phyloP scores from a whole-genome alignment of 2,329 filamentous ascomycete species.

The Colletotrichum plurivorum region DNA sequence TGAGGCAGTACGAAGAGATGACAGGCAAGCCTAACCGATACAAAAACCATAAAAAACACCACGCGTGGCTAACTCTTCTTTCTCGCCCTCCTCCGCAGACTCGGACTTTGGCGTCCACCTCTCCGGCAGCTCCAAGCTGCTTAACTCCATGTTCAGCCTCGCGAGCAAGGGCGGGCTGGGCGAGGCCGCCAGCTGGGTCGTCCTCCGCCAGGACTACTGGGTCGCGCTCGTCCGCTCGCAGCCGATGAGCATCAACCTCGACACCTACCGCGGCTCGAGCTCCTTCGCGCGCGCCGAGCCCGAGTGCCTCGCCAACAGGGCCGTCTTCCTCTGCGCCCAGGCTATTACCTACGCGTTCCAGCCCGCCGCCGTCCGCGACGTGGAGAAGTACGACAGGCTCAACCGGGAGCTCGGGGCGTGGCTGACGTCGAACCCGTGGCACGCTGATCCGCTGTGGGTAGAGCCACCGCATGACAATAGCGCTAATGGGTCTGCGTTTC shows the following conservation, averaged over 20 bases:
- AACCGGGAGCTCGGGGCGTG: slow-evolving; percentile 44
- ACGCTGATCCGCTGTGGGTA: slow-evolving; percentile 28
- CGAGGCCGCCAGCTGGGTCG: slow-evolving; percentile 61
- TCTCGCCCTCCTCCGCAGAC: slow-evolving; percentile 31
- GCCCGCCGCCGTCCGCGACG: slow-evolving; percentile 47
- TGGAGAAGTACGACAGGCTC: slow-evolving; percentile 41
- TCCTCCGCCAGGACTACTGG: slow-evolving; percentile 64
- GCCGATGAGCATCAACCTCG: slow-evolving; percentile 53
- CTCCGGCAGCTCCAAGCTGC: slow-evolving; percentile 44
- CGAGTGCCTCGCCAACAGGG: slow-evolving; percentile 47
- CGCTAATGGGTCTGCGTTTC: slow-evolving; percentile 30
- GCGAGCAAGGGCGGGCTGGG: slow-evolving; percentile 52
- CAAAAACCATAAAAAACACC: too few relatives aligned
- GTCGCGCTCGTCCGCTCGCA: slow-evolving; percentile 58
- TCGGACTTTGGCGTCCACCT: slow-evolving; percentile 47
- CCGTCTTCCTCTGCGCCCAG: slow-evolving; percentile 47
- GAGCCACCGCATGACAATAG: slow-evolving; percentile 19
- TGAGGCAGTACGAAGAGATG: slow-evolving; percentile 58
- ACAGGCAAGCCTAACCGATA: slow-evolving; percentile 44
- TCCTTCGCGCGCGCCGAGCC: slow-evolving; percentile 44
- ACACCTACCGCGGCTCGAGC: slow-evolving; percentile 48
- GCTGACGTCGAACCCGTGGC: slow-evolving; percentile 43
- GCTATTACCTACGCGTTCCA: slow-evolving; percentile 51
- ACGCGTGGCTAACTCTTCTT: too few relatives aligned
- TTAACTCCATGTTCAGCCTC: slow-evolving; percentile 47